These are phyloP conservation scores for Mycena capillaripes DNA, from an alignment of 768 basidiomycete species.

Conservation along the genomic window DNA sequence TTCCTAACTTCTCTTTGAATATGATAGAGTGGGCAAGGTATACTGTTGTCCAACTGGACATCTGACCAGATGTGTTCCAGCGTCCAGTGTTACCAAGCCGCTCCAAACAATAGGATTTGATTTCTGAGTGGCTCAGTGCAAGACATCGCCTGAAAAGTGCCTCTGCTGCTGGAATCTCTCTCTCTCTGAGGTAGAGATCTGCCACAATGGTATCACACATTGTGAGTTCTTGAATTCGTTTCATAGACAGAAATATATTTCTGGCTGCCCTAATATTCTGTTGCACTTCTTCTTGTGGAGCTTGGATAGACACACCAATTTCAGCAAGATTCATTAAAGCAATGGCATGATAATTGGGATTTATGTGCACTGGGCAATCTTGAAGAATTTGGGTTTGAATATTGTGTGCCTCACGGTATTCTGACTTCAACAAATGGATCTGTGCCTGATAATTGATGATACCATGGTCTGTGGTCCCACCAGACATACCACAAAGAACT, in stretches of 20 bases:
- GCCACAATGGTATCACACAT: not conserved
- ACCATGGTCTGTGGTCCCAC: not conserved
- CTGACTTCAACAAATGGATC: not conserved
- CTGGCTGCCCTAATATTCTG: constrained; percentile 1
- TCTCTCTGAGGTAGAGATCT: not conserved
- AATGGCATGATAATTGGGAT: not conserved
- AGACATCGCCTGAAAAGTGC: too few relatives aligned
- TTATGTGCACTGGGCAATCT: not conserved
- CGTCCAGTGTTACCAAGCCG: too few relatives aligned
- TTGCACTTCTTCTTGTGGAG: not conserved
- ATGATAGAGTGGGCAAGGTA: too few relatives aligned
- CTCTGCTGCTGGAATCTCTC: too few relatives aligned
- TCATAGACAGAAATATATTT: not conserved
- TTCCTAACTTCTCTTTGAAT: too few relatives aligned
- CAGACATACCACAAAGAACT: not conserved
- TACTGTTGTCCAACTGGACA: too few relatives aligned
- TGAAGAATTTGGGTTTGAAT: not conserved
- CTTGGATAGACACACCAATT: not conserved
- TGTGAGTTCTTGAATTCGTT: not conserved
- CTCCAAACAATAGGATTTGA: too few relatives aligned
- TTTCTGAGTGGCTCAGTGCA: too few relatives aligned
- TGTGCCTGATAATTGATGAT: not conserved
- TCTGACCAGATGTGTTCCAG: too few relatives aligned
- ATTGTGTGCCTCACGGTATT: too few relatives aligned
- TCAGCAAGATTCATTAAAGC: not conserved